A percentile compares a stretch with the other conserved stretches of the same genome.
Conservation (phyloP, 495 filamentous ascomycete species). For the Amniculicola lignicola region DNA sequence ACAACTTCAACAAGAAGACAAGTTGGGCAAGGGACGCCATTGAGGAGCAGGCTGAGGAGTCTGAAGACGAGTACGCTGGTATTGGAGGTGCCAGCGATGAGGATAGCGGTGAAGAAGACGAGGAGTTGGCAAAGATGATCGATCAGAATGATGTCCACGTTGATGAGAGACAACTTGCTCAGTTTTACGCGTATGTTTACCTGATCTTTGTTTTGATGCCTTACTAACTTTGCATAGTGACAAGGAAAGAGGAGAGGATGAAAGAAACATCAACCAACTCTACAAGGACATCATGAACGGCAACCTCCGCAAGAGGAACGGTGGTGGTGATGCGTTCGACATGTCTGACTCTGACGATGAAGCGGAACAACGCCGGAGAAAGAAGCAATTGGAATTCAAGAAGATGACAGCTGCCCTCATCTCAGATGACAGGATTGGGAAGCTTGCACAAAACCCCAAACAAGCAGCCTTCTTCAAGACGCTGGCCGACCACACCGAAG, state of each 20-base stretch:
- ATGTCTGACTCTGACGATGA: conserved; percentile 87
- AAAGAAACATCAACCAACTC: conserved; percentile 83
- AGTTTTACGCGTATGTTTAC: conserved; percentile 82
- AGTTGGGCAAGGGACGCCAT: conserved; percentile 85
- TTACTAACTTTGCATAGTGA: conserved; percentile 48
- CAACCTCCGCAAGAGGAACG: conserved; percentile 72
- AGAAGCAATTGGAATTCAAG: conserved; percentile 83
- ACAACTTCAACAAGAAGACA: conserved; percentile 75
- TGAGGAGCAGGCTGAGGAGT: conserved; percentile 92
- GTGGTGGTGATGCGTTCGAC: conserved; percentile 68
- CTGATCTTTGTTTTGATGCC: not conserved
- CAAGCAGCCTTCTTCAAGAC: conserved; percentile 84
- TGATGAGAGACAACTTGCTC: conserved; percentile 77
- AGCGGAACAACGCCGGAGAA: conserved; percentile 66
- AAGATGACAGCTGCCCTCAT: conserved; percentile 88
- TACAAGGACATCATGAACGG: conserved; percentile 90
- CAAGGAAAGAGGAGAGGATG: conserved; percentile 64
- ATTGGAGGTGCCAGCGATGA: conserved; percentile 89
- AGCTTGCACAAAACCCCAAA: conserved; percentile 84
- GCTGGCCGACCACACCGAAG: conserved; percentile 77
- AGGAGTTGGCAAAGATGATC: conserved; percentile 79
- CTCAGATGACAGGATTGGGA: conserved; percentile 84
- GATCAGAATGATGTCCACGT: conserved; percentile 71
- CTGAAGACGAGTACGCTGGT: conserved; percentile 96
- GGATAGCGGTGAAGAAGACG: conserved; percentile 69